phyloP scores from a whole-genome alignment of 2,329 filamentous ascomycete genomes.

The Aspergillus hortae region DNA sequence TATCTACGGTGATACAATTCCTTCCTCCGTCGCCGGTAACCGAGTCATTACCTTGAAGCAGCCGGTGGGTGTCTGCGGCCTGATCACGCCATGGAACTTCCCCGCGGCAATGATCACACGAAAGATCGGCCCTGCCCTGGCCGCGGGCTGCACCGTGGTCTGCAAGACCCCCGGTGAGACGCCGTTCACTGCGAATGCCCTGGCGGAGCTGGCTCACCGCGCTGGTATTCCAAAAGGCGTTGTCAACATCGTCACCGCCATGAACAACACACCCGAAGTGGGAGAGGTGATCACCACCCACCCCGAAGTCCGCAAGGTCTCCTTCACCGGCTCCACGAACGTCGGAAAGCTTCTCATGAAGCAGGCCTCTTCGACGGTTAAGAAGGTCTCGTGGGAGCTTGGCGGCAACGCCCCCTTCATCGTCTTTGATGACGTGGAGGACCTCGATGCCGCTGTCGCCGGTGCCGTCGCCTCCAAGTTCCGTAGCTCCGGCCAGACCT shows the following conservation, averaged over 20 bases:
- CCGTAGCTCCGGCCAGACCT: constrained; percentile 91
- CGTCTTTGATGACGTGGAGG: constrained; percentile 84
- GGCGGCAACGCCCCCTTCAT: constrained; percentile 96
- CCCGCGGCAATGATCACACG: constrained; percentile 53
- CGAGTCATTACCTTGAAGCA: constrained; percentile 62
- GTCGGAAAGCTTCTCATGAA: constrained; percentile 79
- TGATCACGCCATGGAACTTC: constrained; percentile 68
- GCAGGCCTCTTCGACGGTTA: constrained; percentile 77
- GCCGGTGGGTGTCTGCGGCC: constrained; percentile 63
- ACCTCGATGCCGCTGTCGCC: constrained; percentile 77
- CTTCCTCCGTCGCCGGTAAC: constrained; percentile 57
- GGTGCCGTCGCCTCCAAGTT: constrained; percentile 88
- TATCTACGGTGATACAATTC: constrained; percentile 59
- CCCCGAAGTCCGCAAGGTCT: constrained; percentile 78
- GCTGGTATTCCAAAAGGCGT: constrained; percentile 89
- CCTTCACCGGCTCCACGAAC: constrained; percentile 76
- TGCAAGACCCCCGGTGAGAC: constrained; percentile 90
- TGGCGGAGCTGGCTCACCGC: constrained; percentile 80
- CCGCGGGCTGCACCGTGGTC: constrained; percentile 93
- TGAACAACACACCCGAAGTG: constrained; percentile 74
- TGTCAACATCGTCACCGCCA: constrained; percentile 79
- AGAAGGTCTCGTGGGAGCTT: constrained; percentile 85
- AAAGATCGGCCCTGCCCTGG: constrained; percentile 60
- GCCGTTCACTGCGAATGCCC: constrained; percentile 81
- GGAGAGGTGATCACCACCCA: constrained; percentile 74